Evolutionary conservation across 2,329 filamentous ascomycete species (phyloP).

Genomic region (Madurella mycetomatis): DNA sequence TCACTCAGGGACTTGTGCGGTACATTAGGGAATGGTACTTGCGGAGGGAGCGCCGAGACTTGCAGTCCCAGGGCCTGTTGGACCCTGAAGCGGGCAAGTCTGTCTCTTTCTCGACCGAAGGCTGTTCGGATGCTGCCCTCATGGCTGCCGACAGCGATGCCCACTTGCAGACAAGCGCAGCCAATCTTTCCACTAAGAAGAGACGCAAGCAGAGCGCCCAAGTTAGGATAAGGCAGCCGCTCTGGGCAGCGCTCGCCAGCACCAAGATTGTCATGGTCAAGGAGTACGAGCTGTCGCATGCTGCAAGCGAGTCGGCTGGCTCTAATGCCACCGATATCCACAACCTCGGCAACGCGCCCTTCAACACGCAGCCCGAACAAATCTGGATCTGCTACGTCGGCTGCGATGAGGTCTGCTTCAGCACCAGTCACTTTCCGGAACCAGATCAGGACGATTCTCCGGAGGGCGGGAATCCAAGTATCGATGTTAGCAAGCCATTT

Average conservation of each 20-base stretch:
- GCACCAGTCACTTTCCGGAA: slow-evolving; percentile 60
- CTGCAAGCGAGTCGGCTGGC: slow-evolving; percentile 66
- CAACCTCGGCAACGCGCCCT: slow-evolving; percentile 71
- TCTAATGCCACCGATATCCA: slow-evolving; percentile 73
- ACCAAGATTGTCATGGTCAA: slow-evolving; percentile 96
- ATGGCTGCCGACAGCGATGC: slow-evolving; percentile 51
- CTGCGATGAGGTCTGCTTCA: slow-evolving; percentile 72
- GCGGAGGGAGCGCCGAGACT: slow-evolving; percentile 53
- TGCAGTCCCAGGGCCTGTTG: slow-evolving; percentile 42
- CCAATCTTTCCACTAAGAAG: slow-evolving; percentile 64
- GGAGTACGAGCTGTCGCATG: slow-evolving; percentile 79
- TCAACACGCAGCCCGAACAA: slow-evolving; percentile 64
- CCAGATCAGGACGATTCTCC: slow-evolving; percentile 36
- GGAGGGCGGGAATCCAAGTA: slow-evolving; percentile 41
- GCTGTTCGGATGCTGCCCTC: slow-evolving; percentile 43
- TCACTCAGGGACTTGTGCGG: slow-evolving; percentile 67
- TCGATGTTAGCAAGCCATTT: slow-evolving; percentile 70
- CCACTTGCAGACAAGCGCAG: slow-evolving; percentile 48
- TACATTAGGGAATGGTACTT: slow-evolving; percentile 67
- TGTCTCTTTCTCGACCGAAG: slow-evolving; percentile 32
- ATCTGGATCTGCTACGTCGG: slow-evolving; percentile 81
- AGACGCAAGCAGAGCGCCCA: slow-evolving; percentile 87
- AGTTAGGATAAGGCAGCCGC: slow-evolving; percentile 82
- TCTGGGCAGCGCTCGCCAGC: slow-evolving; percentile 91
- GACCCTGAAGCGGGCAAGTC: slow-evolving; percentile 62